These are phyloP conservation scores for Sclerotinia minor DNA, from an alignment of 2,329 filamentous ascomycete genomes.

Conservation along the genomic window DNA sequence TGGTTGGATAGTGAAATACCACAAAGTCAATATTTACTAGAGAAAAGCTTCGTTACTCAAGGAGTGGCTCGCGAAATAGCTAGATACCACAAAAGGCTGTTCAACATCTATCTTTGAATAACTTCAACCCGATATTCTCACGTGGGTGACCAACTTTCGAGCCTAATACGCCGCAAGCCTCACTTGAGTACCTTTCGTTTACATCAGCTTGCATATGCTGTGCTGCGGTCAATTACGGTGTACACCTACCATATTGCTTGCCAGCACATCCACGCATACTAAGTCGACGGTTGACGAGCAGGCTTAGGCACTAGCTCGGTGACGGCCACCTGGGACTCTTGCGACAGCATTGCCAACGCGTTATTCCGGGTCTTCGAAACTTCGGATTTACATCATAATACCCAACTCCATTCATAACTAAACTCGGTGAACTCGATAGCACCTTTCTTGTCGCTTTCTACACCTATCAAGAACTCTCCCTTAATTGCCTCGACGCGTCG, in stretches of 20 bases:
- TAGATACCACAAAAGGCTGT: constrained; percentile 32
- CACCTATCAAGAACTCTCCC: constrained; percentile 26
- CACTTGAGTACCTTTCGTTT: constrained; percentile 43
- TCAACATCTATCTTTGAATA: constrained; percentile 33
- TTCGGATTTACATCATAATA: constrained; percentile 24
- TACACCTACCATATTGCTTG: constrained; percentile 51
- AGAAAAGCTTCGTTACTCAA: constrained; percentile 31
- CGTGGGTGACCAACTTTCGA: constrained; percentile 36
- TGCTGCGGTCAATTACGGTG: constrained; percentile 55
- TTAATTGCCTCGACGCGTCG: constrained; percentile 24
- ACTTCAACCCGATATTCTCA: constrained; percentile 35
- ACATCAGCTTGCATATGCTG: constrained; percentile 62
- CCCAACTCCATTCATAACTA: constrained; percentile 23
- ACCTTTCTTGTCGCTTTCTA: constrained; percentile 22
- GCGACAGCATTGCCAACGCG: constrained; percentile 33
- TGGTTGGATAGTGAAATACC: constrained; percentile 39
- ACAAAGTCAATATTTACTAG: constrained; percentile 33
- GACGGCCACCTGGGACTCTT: constrained; percentile 34
- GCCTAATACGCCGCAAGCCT: constrained; percentile 43
- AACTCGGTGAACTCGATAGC: constrained; percentile 26
- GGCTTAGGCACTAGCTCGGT: constrained; percentile 37
- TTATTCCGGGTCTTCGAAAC: constrained; percentile 26
- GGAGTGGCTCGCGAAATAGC: constrained; percentile 35
- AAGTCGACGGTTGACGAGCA: constrained; percentile 47
- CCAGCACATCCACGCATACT: constrained; percentile 63